These are phyloP conservation scores for Syzygium oleosum DNA, from an alignment of 345 rosid genomes.

Conservation along the genomic window DNA sequence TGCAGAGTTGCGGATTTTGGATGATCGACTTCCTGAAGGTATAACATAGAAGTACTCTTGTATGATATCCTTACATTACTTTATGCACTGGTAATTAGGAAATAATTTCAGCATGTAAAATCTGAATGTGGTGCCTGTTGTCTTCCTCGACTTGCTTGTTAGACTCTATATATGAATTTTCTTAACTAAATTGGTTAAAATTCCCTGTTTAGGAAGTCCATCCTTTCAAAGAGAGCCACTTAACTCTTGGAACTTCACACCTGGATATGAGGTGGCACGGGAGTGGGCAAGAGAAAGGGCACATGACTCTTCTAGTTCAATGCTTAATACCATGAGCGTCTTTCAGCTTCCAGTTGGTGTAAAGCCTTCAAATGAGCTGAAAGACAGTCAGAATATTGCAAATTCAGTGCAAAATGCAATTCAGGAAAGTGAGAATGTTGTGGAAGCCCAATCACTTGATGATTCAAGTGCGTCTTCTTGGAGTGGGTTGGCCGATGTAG, in stretches of 20 bases:
- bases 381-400: conserved; percentile 15
- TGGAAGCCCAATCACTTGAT: conserved; percentile 20
- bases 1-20: conserved; percentile 9
- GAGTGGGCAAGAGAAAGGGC: conserved; percentile 65
- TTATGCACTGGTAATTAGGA: neutral
- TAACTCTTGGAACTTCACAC: conserved; percentile 55
- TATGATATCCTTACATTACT: neutral
- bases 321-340: conserved; percentile 44
- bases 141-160: neutral
- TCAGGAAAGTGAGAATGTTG: conserved; percentile 25
- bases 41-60: neutral
- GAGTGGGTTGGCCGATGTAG: conserved; percentile 29
- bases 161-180: neutral
- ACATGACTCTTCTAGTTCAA: conserved; percentile 33
- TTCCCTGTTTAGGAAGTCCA: conserved; percentile 37
- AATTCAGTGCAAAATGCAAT: conserved; percentile 16
- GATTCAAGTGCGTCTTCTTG: conserved; percentile 28
- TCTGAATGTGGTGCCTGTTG: neutral
- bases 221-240: conserved; percentile 60
- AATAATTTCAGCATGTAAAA: neutral
- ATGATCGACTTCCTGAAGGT: conserved; percentile 54
- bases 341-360: conserved; percentile 87
- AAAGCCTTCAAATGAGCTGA: conserved; percentile 44
- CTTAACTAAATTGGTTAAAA: neutral
- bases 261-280: conserved; percentile 56